Percentiles rank a stretch among this genome's conserved stretches.
phyloP scores from a whole-genome alignment of 306 rosid species.

The Medicago arabica region DNA sequence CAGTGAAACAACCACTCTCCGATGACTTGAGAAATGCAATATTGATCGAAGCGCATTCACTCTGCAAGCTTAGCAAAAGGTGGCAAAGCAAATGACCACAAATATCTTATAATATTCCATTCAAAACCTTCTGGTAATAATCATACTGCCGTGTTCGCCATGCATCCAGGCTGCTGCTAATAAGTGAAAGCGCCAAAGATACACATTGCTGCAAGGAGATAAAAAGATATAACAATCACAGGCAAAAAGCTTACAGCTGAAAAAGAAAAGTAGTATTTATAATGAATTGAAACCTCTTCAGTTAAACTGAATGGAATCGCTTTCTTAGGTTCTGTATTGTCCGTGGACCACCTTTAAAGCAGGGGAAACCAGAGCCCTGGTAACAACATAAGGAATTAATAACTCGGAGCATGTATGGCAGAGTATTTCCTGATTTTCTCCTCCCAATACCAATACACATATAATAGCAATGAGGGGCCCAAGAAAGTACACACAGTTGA shows the following conservation, averaged over 20 bases:
- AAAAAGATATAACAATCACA: constrained; percentile 23
- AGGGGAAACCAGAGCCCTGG: constrained; percentile 95
- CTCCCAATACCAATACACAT: constrained; percentile 9
- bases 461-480: constrained; percentile 8
- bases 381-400: constrained; percentile 43
- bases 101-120: constrained; percentile 84
- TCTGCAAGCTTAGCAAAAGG: constrained; percentile 52
- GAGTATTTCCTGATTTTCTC: constrained; percentile 37
- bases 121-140: constrained; percentile 93
- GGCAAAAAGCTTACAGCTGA: not conserved
- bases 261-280: constrained; percentile 20
- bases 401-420: constrained; percentile 33
- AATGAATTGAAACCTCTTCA: constrained; percentile 73
- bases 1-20: constrained; percentile 48
- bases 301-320: constrained; percentile 92
- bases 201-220: constrained; percentile 84
- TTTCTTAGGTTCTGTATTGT: constrained; percentile 93
- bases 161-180: constrained; percentile 97
- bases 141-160: constrained; percentile 98
- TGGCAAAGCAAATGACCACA: constrained; percentile 46
- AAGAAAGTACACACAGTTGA: constrained; percentile 18
- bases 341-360: constrained; percentile 93
- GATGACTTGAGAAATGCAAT: constrained; percentile 37
- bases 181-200: constrained; percentile 89
- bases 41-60: constrained; percentile 36